A percentile compares a stretch with the other conserved stretches of the same genome.
These are phyloP conservation scores for Didymella segeticola DNA, from an alignment of 2,329 filamentous ascomycete species.

Conservation along the genomic window DNA sequence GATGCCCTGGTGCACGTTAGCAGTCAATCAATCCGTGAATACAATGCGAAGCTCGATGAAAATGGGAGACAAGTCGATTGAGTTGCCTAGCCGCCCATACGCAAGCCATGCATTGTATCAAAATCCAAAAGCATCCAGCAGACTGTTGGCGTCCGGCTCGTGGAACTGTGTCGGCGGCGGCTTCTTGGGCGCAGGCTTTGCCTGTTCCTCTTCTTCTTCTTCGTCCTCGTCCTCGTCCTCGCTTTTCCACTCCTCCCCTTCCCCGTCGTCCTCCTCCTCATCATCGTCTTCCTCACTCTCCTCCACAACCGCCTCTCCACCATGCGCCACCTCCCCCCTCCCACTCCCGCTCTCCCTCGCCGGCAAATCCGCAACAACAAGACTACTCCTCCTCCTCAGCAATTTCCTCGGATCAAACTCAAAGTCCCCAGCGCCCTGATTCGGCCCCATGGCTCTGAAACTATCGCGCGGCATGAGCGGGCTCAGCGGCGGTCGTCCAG, in stretches of 20 bases:
- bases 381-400: constrained; percentile 73
- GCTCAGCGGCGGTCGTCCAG: constrained; percentile 31
- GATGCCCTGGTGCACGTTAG: neutral
- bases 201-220: constrained; percentile 40
- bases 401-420: constrained; percentile 69
- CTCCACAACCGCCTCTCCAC: constrained; percentile 29
- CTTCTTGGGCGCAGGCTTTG: constrained; percentile 62
- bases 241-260: no score
- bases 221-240: constrained; percentile 47
- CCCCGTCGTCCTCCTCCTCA: constrained; percentile 47
- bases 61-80: neutral
- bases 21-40: neutral
- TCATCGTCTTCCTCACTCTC: constrained; percentile 17
- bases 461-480: constrained; percentile 36
- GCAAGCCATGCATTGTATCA: constrained; percentile 47
- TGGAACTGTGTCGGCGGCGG: constrained; percentile 79
- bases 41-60: no score
- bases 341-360: constrained; percentile 33
- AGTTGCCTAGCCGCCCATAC: neutral
- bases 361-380: constrained; percentile 80
- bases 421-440: constrained; percentile 36
- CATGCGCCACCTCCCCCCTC: constrained; percentile 27
- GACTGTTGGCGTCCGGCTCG: constrained; percentile 87
- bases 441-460: constrained; percentile 26
- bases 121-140: constrained; percentile 94